Conservation (phyloP, 192 early-diverging fungal genomes). For the Coemansia reversa region DNA sequence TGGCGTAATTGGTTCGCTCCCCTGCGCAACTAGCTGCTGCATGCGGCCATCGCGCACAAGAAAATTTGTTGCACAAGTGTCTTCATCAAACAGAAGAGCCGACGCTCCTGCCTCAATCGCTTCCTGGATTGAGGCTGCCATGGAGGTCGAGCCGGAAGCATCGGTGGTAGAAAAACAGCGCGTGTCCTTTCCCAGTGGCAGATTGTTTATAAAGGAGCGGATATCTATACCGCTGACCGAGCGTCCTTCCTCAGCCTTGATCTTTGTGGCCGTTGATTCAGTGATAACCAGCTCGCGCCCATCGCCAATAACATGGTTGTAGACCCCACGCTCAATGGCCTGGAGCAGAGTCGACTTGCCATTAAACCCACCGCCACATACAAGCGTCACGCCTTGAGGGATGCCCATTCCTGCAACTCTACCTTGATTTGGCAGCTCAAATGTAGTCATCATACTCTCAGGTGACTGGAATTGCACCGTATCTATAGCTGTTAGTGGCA, state of each 20-base stretch:
- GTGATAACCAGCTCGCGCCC: conserved; percentile 59
- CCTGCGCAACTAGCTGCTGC: conserved; percentile 51
- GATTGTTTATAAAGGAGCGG: conserved; percentile 56
- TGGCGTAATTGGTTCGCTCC: conserved; percentile 60
- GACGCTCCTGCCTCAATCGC: conserved; percentile 47
- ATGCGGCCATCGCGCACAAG: conserved; percentile 60
- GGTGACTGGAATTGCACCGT: conserved; percentile 49
- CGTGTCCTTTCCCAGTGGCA: conserved; percentile 55
- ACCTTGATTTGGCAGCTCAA: conserved; percentile 55
- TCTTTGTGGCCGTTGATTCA: conserved; percentile 34
- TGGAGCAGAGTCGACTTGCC: conserved; percentile 63
- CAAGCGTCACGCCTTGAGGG: conserved; percentile 53
- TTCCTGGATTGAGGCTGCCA: conserved; percentile 62
- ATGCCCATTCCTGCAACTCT: conserved; percentile 56
- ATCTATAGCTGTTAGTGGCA: conserved; percentile 29
- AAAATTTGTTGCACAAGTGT: conserved; percentile 65
- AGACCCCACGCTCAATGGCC: conserved; percentile 56
- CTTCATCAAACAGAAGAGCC: conserved; percentile 58
- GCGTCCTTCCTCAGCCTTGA: conserved; percentile 59
- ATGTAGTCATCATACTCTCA: conserved; percentile 23
- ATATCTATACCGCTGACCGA: conserved; percentile 50
- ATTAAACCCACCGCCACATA: conserved; percentile 59
- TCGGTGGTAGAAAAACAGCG: conserved; percentile 46
- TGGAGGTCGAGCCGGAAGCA: conserved; percentile 59
- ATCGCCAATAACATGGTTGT: conserved; percentile 59